A percentile compares a stretch with the other conserved stretches of the same genome.
Conservation (phyloP, 441 rosid species). For the Gossypium trilobum region DNA sequence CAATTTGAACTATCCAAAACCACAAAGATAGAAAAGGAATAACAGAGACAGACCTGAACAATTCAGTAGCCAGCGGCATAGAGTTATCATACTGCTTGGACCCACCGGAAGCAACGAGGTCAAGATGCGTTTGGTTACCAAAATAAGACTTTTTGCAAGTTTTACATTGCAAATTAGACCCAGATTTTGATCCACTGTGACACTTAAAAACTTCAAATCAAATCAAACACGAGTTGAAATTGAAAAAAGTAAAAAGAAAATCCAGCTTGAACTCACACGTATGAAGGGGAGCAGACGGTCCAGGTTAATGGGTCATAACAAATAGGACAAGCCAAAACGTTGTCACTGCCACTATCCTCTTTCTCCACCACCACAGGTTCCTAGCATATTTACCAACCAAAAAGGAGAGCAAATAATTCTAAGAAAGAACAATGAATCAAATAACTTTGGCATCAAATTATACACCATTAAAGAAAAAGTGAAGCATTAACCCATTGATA, state of each 20-base stretch:
- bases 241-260: background rate
- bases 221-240: background rate
- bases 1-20: background rate
- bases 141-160: constrained; percentile 50
- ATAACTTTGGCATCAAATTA: background rate
- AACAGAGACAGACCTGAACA: constrained; percentile 48
- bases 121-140: constrained; percentile 55
- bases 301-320: constrained; percentile 41
- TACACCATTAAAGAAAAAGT: background rate
- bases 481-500: background rate
- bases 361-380: constrained; percentile 28
- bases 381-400: constrained; percentile 19
- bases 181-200: constrained; percentile 33
- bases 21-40: background rate
- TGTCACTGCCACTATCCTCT: constrained; percentile 19
- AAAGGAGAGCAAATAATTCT: background rate
- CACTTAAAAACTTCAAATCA: constrained; percentile 4
- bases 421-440: background rate
- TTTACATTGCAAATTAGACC: constrained; percentile 36
- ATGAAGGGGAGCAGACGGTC: constrained; percentile 24
- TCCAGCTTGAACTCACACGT: constrained; percentile 32
- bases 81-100: constrained; percentile 34
- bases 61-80: constrained; percentile 43
- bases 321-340: constrained; percentile 60
- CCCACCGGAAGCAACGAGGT: constrained; percentile 47